A percentile compares a stretch with the other conserved stretches of the same genome.
Conservation (phyloP, 2,329 filamentous ascomycete species). For the Aspergillus arachidicola region DNA sequence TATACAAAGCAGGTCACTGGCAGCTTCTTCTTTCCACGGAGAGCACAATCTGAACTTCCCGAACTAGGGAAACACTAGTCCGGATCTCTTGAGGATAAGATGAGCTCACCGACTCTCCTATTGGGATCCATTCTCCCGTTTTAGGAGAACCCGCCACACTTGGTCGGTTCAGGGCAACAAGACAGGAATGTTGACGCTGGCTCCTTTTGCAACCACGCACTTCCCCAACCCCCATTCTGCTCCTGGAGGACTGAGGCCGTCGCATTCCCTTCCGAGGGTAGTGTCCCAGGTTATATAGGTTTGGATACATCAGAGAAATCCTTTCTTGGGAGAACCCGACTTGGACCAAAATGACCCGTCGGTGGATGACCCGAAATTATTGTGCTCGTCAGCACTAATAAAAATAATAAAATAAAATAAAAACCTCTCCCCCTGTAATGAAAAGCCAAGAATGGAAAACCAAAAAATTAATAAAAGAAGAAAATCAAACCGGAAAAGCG, state of each 20-base stretch:
- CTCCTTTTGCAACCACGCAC: neutral
- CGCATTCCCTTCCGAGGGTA: conserved; percentile 7
- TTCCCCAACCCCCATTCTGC: neutral
- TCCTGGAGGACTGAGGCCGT: neutral
- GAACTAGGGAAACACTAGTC: conserved; percentile 7
- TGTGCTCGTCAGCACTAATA: conserved; percentile 3
- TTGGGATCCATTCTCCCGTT: conserved; percentile 1
- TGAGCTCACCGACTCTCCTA: conserved; percentile 11
- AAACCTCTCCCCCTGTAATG: neutral
- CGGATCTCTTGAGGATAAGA: conserved; percentile 2
- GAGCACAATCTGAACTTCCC: neutral
- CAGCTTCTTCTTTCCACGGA: neutral
- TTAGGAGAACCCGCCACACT: neutral
- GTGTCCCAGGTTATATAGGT: conserved; percentile 18
- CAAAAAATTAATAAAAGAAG: neutral
- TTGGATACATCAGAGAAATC: conserved; percentile 18
- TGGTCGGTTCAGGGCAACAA: neutral
- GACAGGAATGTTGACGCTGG: neutral
- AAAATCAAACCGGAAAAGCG: neutral
- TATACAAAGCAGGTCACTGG: neutral
- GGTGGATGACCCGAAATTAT: conserved; percentile 6
- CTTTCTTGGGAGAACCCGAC: conserved; percentile 2
- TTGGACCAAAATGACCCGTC: conserved; percentile 2
- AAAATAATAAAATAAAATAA: conserved; percentile 1
- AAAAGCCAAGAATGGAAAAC: neutral